Evolutionary conservation across 352 stramenopile species (phyloP).

Genomic region (Globisporangium takayamanum): DNA sequence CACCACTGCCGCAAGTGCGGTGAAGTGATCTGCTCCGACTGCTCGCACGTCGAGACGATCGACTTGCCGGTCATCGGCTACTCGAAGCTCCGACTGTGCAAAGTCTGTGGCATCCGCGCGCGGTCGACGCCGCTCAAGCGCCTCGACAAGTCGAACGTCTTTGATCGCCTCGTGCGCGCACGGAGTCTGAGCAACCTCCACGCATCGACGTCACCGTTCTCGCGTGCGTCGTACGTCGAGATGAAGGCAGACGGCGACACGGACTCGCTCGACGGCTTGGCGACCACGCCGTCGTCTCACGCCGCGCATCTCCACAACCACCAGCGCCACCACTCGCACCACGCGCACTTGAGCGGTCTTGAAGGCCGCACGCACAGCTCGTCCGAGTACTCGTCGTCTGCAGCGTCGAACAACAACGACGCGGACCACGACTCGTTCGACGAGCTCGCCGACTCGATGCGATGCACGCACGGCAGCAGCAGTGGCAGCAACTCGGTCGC

Average conservation of each 20-base stretch:
- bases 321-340: neutral
- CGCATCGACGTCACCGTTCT: conserved; percentile 22
- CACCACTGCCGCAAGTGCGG: conserved; percentile 81
- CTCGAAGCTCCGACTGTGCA: conserved; percentile 77
- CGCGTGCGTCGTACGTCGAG: conserved; percentile 49
- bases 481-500: conserved; percentile 1
- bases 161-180: conserved; percentile 54
- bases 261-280: conserved; percentile 15
- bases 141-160: conserved; percentile 51
- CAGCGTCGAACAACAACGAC: conserved; percentile 16
- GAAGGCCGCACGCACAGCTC: conserved; percentile 20
- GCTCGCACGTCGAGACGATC: conserved; percentile 61
- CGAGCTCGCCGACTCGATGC: conserved; percentile 13
- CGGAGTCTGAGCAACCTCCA: conserved; percentile 50
- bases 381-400: conserved; percentile 18
- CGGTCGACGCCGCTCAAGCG: conserved; percentile 64
- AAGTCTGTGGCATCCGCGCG: conserved; percentile 70
- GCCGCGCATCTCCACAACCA: neutral
- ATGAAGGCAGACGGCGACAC: conserved; percentile 22
- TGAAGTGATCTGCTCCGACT: conserved; percentile 78
- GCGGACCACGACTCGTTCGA: conserved; percentile 24
- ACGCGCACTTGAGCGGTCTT: neutral
- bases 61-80: conserved; percentile 68
- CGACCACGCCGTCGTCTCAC: conserved; percentile 1
- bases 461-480: conserved; percentile 18